Evolutionary conservation across 2,329 filamentous ascomycete genomes (phyloP).

Genomic region (Phyllosticta citriasiana): DNA sequence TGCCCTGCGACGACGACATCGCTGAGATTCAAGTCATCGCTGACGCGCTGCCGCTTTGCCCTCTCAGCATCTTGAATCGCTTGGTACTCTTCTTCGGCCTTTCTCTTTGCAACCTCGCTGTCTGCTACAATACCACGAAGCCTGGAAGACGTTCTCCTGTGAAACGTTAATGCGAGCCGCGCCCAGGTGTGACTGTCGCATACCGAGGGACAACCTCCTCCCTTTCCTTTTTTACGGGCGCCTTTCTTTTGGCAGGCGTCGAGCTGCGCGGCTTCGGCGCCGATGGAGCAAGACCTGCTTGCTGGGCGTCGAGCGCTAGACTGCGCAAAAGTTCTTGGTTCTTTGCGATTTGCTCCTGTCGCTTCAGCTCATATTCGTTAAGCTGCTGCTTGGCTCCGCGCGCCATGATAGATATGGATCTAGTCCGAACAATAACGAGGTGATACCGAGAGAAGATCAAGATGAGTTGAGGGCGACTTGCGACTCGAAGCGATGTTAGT

Average conservation of each 20-base stretch:
- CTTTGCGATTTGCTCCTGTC: slow-evolving; percentile 76
- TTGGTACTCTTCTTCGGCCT: slow-evolving; percentile 55
- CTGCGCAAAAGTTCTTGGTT: slow-evolving; percentile 76
- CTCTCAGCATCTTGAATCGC: slow-evolving; percentile 47
- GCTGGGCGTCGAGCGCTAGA: slow-evolving; percentile 56
- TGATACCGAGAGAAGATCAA: neutral
- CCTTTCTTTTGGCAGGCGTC: slow-evolving; percentile 33
- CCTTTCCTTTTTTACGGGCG: slow-evolving; percentile 44
- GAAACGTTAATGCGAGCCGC: neutral
- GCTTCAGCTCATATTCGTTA: slow-evolving; percentile 78
- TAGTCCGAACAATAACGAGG: neutral
- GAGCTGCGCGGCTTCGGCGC: slow-evolving; percentile 40
- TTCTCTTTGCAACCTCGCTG: slow-evolving; percentile 57
- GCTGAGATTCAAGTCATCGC: slow-evolving; percentile 58
- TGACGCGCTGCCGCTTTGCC: slow-evolving; percentile 54
- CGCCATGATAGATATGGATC: slow-evolving; percentile 19
- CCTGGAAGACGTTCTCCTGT: slow-evolving; percentile 46
- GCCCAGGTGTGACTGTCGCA: neutral
- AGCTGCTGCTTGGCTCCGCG: slow-evolving; percentile 40
- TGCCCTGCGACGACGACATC: slow-evolving; percentile 74
- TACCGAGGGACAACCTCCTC: slow-evolving; percentile 43
- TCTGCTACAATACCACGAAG: slow-evolving; percentile 54
- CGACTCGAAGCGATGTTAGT: neutral
- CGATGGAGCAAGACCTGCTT: slow-evolving; percentile 56
- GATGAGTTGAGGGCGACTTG: neutral